phyloP scores from a whole-genome alignment of 1,284 basidiomycete species.

The Rhizoctonia solani region DNA sequence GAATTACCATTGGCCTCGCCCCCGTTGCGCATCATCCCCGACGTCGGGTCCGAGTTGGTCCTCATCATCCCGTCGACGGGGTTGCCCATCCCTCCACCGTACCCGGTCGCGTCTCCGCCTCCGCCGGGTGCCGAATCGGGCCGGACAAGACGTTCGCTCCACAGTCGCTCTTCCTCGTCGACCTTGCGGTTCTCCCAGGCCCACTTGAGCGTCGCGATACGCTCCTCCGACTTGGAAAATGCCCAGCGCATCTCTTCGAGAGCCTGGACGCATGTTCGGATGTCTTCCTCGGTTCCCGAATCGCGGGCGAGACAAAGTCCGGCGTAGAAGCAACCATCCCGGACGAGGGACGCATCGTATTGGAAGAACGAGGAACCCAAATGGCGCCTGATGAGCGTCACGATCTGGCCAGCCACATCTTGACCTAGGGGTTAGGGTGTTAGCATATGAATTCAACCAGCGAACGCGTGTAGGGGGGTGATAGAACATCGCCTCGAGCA shows the following conservation, averaged over 20 bases:
- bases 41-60: constrained; percentile 8
- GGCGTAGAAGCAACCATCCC: constrained; percentile 80
- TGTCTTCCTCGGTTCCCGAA: constrained; percentile 65
- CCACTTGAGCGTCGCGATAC: constrained; percentile 62
- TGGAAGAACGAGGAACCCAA: constrained; percentile 65
- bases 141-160: constrained; percentile 14
- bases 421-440: constrained; percentile 40
- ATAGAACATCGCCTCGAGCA: too few species aligned
- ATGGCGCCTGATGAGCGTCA: constrained; percentile 64
- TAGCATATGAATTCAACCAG: too few species aligned
- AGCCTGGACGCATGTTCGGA: constrained; percentile 69
- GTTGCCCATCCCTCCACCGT: not conserved
- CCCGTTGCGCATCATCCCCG: not conserved
- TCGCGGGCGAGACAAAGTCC: constrained; percentile 64
- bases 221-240: constrained; percentile 72
- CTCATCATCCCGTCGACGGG: not conserved
- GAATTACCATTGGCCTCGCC: too few species aligned
- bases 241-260: constrained; percentile 80
- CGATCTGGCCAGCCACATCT: constrained; percentile 60
- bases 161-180: constrained; percentile 28
- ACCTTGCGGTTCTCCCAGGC: constrained; percentile 56
- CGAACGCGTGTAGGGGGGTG: not conserved
- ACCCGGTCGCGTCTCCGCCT: not conserved
- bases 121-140: constrained; percentile 1
- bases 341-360: constrained; percentile 79